These are phyloP conservation scores for Tetrastigma voinierianum DNA, from an alignment of 164 flowering plant species.

Conservation along the genomic window DNA sequence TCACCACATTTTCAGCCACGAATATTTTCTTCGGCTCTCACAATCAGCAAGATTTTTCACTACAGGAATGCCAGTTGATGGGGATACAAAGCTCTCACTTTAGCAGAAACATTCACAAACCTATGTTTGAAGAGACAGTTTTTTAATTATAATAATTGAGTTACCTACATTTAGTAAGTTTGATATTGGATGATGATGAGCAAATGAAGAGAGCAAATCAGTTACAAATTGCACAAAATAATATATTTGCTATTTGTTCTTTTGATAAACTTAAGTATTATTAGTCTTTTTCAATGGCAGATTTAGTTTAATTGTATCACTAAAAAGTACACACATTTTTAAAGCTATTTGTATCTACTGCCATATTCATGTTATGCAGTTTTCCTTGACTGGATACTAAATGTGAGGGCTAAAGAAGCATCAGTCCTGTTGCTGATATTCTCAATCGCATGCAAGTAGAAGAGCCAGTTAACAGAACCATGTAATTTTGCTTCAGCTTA, in stretches of 20 bases:
- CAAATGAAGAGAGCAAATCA: neutral
- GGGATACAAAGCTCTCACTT: slow-evolving; percentile 77
- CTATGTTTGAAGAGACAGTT: slow-evolving; percentile 55
- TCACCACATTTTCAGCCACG: neutral
- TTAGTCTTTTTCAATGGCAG: neutral
- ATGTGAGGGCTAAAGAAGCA: slow-evolving; percentile 93
- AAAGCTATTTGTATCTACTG: neutral
- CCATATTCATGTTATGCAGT: slow-evolving; percentile 37
- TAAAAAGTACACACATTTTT: too few species aligned
- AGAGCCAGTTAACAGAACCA: slow-evolving; percentile 73
- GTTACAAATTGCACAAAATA: too few species aligned
- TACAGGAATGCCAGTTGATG: slow-evolving; percentile 81
- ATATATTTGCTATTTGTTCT: too few species aligned
- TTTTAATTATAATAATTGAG: neutral
- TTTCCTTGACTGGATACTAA: slow-evolving; percentile 77
- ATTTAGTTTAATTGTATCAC: too few species aligned
- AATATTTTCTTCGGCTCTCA: neutral
- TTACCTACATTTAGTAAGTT: neutral
- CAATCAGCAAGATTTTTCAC: neutral
- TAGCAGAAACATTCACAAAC: slow-evolving; percentile 98
- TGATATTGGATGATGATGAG: neutral
- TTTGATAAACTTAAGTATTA: neutral
- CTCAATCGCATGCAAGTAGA: slow-evolving; percentile 81
- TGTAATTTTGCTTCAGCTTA: slow-evolving; percentile 36
- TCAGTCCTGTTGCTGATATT: slow-evolving; percentile 84